A percentile compares a stretch with the other conserved stretches of the same genome.
These are phyloP conservation scores for Arctostaphylos glauca DNA, from an alignment of 148 eudicot genomes.

Conservation along the genomic window DNA sequence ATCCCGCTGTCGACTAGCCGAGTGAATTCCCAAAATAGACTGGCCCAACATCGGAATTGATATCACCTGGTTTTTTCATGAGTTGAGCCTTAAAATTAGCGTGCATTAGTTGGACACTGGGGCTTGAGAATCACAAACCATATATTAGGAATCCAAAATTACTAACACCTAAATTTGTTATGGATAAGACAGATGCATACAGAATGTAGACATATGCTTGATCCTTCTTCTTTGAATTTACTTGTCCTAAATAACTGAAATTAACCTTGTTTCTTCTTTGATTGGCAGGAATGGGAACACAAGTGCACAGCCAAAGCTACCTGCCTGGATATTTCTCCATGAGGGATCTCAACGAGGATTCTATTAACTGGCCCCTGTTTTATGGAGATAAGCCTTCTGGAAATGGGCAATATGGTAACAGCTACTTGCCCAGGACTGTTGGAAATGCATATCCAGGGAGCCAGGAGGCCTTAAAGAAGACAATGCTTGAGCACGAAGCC, in stretches of 20 bases:
- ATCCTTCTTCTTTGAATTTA: too few species aligned
- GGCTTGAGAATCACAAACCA: neutral
- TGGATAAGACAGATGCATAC: neutral
- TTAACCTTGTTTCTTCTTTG: slow-evolving; percentile 12
- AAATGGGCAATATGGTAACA: slow-evolving; percentile 55
- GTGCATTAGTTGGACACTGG: neutral
- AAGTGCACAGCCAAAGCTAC: slow-evolving; percentile 63
- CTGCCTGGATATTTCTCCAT: slow-evolving; percentile 64
- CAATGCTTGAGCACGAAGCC: slow-evolving; percentile 83
- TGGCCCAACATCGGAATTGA: neutral
- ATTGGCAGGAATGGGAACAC: slow-evolving; percentile 80
- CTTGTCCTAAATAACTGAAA: neutral
- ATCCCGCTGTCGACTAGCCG: too few species aligned
- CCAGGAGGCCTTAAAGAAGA: slow-evolving; percentile 65
- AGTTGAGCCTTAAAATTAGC: neutral
- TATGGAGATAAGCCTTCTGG: slow-evolving; percentile 50
- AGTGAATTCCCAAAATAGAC: neutral
- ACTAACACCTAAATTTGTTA: too few species aligned
- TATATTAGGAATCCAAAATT: neutral
- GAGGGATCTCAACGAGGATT: slow-evolving; percentile 71
- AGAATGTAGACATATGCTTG: neutral
- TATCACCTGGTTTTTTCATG: too few species aligned
- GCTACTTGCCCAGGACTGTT: slow-evolving; percentile 37
- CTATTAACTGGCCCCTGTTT: slow-evolving; percentile 65
- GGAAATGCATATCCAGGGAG: slow-evolving; percentile 45